phyloP scores from a whole-genome alignment of 257 asterid genomes.

The Nicotiana attenuata region DNA sequence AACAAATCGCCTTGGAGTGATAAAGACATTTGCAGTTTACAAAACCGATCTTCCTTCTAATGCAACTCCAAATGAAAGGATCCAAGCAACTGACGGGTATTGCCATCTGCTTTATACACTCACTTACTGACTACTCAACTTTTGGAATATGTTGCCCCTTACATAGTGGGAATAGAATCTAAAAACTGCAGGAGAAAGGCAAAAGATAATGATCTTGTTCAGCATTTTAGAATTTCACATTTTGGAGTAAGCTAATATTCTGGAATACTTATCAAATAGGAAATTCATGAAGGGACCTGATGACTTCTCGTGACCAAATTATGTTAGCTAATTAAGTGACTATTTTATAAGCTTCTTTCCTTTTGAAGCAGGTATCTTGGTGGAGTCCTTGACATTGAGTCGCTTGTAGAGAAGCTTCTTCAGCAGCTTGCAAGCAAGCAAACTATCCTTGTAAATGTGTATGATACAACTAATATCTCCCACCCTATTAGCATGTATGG shows the following conservation, averaged over 20 bases:
- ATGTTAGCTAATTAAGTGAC: neutral
- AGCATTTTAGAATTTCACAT: neutral
- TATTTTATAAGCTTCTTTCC: conserved; percentile 9
- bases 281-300: neutral
- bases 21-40: conserved; percentile 92
- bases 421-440: conserved; percentile 98
- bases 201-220: neutral
- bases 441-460: conserved; percentile 84
- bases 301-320: neutral
- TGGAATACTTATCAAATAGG: neutral
- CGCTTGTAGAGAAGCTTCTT: conserved; percentile 94
- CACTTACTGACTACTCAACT: neutral
- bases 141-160: neutral
- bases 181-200: neutral
- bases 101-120: conserved; percentile 11
- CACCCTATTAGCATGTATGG: conserved; percentile 92
- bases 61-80: conserved; percentile 72
- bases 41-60: conserved; percentile 59
- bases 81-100: conserved; percentile 82
- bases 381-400: conserved; percentile 94
- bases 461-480: conserved; percentile 65
- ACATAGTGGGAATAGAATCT: neutral
- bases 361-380: conserved; percentile 75
- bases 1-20: conserved; percentile 91
- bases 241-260: neutral